These are phyloP conservation scores for Zygoascus hellenicus DNA, from an alignment of 1,139 yeast genomes.

Conservation along the genomic window DNA sequence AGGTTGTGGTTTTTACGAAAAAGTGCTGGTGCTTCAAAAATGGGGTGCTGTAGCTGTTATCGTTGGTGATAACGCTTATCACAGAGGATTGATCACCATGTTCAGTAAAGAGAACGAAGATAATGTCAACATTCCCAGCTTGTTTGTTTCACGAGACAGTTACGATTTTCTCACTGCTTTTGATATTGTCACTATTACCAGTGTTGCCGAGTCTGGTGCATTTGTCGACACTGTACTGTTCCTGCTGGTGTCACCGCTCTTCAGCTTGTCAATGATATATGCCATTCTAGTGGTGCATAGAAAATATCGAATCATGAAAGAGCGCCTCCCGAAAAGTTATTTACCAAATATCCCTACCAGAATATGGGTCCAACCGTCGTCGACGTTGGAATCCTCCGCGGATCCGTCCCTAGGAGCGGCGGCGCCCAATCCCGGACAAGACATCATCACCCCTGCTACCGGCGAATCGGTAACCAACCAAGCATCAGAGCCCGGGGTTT, in stretches of 20 bases:
- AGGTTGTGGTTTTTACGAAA: constrained; percentile 36
- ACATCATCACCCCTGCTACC: not conserved
- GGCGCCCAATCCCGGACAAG: constrained; percentile 2
- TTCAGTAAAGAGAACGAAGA: constrained; percentile 31
- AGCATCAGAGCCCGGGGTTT: not conserved
- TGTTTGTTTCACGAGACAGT: constrained; percentile 35
- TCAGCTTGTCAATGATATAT: constrained; percentile 37
- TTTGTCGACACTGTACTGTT: constrained; percentile 35
- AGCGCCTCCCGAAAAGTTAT: constrained; percentile 35
- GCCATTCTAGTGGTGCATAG: constrained; percentile 35
- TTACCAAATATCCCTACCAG: constrained; percentile 37
- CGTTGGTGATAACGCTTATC: constrained; percentile 36
- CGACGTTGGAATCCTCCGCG: not conserved
- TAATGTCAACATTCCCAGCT: constrained; percentile 34
- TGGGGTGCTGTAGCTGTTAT: constrained; percentile 40
- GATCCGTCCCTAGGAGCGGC: not conserved
- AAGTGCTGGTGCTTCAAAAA: constrained; percentile 34
- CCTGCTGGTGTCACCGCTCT: constrained; percentile 38
- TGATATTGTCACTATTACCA: constrained; percentile 27
- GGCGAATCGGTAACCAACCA: not conserved
- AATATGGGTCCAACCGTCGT: constrained; percentile 27
- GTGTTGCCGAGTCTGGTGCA: constrained; percentile 30
- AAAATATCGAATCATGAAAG: constrained; percentile 31
- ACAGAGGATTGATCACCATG: constrained; percentile 36
- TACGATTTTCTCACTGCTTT: constrained; percentile 27